Percentiles rank a stretch among this genome's conserved stretches.
phyloP scores from a whole-genome alignment of 257 asterid species.

The Coffea eugenioides region DNA sequence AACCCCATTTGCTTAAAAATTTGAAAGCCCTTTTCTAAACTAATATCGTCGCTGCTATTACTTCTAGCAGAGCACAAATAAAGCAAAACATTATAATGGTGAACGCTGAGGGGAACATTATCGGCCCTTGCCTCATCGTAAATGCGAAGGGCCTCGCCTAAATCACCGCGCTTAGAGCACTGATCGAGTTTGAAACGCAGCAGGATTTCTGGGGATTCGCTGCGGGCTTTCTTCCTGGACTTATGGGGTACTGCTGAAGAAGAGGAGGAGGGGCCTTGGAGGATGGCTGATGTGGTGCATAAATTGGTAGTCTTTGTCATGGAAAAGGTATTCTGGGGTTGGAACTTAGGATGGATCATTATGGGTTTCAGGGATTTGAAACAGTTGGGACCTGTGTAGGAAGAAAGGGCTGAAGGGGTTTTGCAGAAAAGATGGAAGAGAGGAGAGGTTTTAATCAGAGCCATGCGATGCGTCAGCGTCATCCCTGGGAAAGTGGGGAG shows the following conservation, averaged over 20 bases:
- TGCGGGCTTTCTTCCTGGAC: constrained; percentile 40
- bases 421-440: constrained; percentile 1
- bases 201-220: constrained; percentile 57
- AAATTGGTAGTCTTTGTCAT: too few relatives aligned
- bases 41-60: constrained; percentile 28
- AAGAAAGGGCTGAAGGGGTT: constrained; percentile 11
- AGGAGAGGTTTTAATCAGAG: constrained; percentile 10
- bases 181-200: constrained; percentile 54
- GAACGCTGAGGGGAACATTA: constrained; percentile 43
- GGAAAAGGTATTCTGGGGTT: too few relatives aligned
- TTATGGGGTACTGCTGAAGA: background rate
- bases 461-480: background rate
- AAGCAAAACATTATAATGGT: constrained; percentile 76
- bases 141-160: constrained; percentile 62
- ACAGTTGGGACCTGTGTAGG: background rate
- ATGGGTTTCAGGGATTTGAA: background rate
- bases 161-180: constrained; percentile 62
- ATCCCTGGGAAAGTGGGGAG: too few relatives aligned
- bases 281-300: background rate
- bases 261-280: background rate
- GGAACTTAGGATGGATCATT: background rate
- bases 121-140: constrained; percentile 72
- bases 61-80: constrained; percentile 55
- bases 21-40: constrained; percentile 69
- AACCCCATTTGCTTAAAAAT: constrained; percentile 68